phyloP scores from a whole-genome alignment of 768 basidiomycete species.

The Lactarius evosmus region DNA sequence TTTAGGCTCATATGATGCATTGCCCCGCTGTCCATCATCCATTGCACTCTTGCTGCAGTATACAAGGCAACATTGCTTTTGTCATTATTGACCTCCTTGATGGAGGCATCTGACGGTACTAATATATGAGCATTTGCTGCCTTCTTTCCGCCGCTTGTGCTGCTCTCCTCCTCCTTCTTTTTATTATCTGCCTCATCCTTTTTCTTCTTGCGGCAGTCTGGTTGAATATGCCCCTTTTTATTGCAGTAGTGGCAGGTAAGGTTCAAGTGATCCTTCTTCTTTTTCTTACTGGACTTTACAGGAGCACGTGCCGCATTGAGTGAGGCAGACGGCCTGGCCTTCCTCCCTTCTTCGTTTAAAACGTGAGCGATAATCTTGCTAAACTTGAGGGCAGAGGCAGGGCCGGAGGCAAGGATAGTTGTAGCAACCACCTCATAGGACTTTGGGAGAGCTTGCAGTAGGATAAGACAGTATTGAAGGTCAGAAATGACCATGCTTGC shows the following conservation, averaged over 20 bases:
- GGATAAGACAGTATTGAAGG: not conserved
- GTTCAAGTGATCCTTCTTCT: no score
- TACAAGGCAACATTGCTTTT: not conserved
- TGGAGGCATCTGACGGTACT: not conserved
- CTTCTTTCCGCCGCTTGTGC: not conserved
- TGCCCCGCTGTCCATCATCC: not conserved
- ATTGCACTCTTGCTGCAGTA: not conserved
- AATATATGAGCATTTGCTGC: not conserved
- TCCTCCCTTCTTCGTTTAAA: constrained; percentile 1
- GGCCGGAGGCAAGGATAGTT: not conserved
- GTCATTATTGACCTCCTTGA: not conserved
- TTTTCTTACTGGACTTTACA: not conserved
- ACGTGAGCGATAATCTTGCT: not conserved
- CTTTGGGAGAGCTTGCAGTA: no score
- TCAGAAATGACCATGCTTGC: not conserved
- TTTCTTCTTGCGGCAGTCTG: no score
- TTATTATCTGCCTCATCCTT: not conserved
- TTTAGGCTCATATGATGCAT: not conserved
- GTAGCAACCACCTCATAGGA: not conserved
- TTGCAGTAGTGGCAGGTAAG: no score
- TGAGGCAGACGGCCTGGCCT: not conserved
- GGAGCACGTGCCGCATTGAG: not conserved
- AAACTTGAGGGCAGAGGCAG: not conserved
- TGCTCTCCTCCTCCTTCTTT: not conserved
- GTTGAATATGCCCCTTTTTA: no score